These are phyloP conservation scores for Botryotinia globosa DNA, from an alignment of 2,329 filamentous ascomycete species.

Conservation along the genomic window DNA sequence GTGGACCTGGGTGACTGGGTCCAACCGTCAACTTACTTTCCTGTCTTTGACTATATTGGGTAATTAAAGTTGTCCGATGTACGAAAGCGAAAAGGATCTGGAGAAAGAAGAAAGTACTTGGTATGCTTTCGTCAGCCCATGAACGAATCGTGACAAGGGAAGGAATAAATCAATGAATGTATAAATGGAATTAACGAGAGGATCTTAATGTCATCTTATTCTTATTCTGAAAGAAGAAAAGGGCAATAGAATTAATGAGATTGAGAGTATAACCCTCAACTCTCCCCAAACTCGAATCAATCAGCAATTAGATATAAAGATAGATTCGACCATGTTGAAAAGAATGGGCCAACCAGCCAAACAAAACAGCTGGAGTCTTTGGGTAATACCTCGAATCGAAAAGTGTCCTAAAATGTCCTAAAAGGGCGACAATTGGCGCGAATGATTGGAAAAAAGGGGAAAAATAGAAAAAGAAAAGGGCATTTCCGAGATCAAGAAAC, in stretches of 20 bases:
- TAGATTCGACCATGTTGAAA: neutral
- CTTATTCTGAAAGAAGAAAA: neutral
- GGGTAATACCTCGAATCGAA: neutral
- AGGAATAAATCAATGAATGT: neutral
- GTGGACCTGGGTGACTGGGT: too few relatives aligned
- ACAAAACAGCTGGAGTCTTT: neutral
- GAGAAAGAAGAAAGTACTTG: neutral
- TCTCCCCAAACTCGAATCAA: neutral
- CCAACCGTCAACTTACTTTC: too few relatives aligned
- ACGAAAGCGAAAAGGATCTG: neutral
- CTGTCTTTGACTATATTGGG: too few relatives aligned
- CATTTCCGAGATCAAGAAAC: neutral
- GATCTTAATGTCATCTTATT: neutral
- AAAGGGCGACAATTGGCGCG: neutral
- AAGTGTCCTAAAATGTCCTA: neutral
- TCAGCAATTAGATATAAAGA: neutral
- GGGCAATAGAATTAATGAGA: neutral
- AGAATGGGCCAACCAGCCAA: neutral
- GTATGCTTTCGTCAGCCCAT: neutral
- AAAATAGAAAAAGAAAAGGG: neutral
- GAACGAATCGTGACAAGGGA: neutral
- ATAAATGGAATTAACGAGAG: neutral
- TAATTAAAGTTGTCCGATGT: neutral
- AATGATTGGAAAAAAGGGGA: too few relatives aligned
- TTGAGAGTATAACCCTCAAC: neutral